phyloP scores from a whole-genome alignment of 495 filamentous ascomycete species.

The Durotheca rogersii region DNA sequence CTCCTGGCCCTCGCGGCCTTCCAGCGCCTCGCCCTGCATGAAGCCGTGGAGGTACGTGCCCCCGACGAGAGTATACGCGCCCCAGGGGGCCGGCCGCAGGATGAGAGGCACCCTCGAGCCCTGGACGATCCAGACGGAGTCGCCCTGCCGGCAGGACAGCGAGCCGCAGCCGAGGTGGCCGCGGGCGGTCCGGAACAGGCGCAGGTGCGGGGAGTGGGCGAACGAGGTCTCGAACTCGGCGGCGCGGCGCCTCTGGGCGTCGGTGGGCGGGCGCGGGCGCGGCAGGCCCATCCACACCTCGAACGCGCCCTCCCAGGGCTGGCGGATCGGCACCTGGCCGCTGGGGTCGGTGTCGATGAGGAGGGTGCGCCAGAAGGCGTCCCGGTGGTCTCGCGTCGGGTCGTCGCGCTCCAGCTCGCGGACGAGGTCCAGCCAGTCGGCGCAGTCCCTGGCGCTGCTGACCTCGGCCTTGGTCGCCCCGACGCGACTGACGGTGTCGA shows the following conservation, averaged over 20 bases:
- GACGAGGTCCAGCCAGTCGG: slow-evolving; percentile 16
- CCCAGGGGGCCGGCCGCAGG: slow-evolving; percentile 4
- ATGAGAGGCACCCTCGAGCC: slow-evolving; percentile 28
- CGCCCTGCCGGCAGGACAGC: slow-evolving; percentile 15
- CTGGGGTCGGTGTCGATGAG: slow-evolving; percentile 22
- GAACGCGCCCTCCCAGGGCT: slow-evolving; percentile 21
- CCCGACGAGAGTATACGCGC: slow-evolving; percentile 19
- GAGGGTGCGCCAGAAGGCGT: slow-evolving; percentile 26
- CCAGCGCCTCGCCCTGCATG: slow-evolving; percentile 27
- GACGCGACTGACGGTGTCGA: slow-evolving; percentile 20
- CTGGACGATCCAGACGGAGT: slow-evolving; percentile 27
- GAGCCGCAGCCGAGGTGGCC: slow-evolving; percentile 23
- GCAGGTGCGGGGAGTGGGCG: slow-evolving; percentile 24
- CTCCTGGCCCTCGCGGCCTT: slow-evolving; percentile 1
- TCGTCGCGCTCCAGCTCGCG: slow-evolving; percentile 20
- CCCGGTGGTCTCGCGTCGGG: slow-evolving; percentile 7
- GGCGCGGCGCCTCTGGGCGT: slow-evolving; percentile 10
- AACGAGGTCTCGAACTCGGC: slow-evolving; percentile 20
- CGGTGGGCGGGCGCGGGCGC: slow-evolving; percentile 3
- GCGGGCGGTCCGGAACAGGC: slow-evolving; percentile 18
- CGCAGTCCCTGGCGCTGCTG: slow-evolving; percentile 1
- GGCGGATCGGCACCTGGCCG: slow-evolving; percentile 10
- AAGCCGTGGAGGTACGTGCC: slow-evolving; percentile 29
- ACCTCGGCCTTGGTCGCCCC: slow-evolving; percentile 22
- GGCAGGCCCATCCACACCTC: slow-evolving; percentile 15